A percentile compares a stretch with the other conserved stretches of the same genome.
These are phyloP conservation scores for Collybiopsis confluens DNA, from an alignment of 768 basidiomycete genomes.

Conservation along the genomic window DNA sequence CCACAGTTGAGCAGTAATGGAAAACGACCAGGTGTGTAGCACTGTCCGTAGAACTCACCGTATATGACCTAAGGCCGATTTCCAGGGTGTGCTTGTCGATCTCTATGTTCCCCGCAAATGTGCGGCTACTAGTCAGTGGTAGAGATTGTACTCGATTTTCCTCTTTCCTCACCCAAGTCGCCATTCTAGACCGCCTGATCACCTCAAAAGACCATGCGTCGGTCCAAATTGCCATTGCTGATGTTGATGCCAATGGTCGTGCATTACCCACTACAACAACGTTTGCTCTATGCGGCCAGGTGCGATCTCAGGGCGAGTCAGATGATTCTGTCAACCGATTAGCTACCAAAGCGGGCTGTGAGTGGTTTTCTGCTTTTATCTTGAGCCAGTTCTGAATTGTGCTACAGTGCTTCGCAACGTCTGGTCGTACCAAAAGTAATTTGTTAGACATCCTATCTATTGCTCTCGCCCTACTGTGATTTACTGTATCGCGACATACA, in stretches of 20 bases:
- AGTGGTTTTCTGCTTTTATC: conserved; percentile 31
- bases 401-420: conserved; percentile 87
- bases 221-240: conserved; percentile 91
- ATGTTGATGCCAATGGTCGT: conserved; percentile 88
- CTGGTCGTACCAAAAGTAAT: conserved; percentile 94
- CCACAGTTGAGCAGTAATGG: conserved; percentile 43
- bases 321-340: conserved; percentile 96
- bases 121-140: conserved; percentile 85
- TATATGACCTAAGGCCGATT: not conserved
- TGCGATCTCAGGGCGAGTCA: conserved; percentile 92
- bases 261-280: conserved; percentile 78
- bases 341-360: conserved; percentile 92
- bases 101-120: conserved; percentile 99
- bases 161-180: conserved; percentile 4
- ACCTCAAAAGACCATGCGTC: conserved; percentile 99
- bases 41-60: not conserved
- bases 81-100: conserved; percentile 95
- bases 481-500: not conserved
- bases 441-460: not conserved
- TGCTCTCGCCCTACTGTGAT: not conserved
- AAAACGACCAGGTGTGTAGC: conserved; percentile 80
- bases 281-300: conserved; percentile 92
- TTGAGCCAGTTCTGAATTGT: conserved; percentile 5
- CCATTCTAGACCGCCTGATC: conserved; percentile 82
- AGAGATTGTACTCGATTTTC: not conserved